Conservation (phyloP, 2,329 filamentous ascomycete genomes). For the Ceratocystis cacaofunesta region DNA sequence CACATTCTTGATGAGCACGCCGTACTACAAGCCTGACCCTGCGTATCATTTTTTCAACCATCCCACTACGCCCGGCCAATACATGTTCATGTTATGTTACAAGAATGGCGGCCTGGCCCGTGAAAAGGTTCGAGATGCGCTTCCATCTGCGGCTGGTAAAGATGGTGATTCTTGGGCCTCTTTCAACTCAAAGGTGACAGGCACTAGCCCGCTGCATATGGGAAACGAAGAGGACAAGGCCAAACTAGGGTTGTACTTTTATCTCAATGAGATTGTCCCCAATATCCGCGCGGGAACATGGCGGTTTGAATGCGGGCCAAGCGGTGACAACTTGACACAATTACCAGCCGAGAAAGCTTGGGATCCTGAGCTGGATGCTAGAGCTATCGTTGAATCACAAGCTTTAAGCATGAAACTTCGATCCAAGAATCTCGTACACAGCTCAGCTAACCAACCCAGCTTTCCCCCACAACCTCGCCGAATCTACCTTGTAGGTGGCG, state of each 20-base stretch:
- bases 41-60: constrained; percentile 98
- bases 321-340: constrained; percentile 36
- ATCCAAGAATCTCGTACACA: constrained; percentile 57
- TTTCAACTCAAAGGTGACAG: constrained; percentile 62
- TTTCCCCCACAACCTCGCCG: constrained; percentile 74
- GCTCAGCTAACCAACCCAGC: constrained; percentile 26
- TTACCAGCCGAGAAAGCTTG: constrained; percentile 25
- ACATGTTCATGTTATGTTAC: constrained; percentile 99
- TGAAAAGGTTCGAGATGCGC: constrained; percentile 71
- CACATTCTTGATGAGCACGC: constrained; percentile 93
- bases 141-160: constrained; percentile 38
- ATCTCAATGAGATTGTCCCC: constrained; percentile 86
- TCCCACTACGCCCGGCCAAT: constrained; percentile 73
- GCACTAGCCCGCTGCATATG: constrained; percentile 55
- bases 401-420: constrained; percentile 80
- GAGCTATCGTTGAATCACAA: constrained; percentile 87
- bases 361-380: constrained; percentile 54
- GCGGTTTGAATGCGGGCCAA: constrained; percentile 53
- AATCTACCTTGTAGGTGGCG: constrained; percentile 89
- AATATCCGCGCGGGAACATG: constrained; percentile 77
- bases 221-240: constrained; percentile 40
- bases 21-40: constrained; percentile 76
- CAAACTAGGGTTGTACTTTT: constrained; percentile 88
- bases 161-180: constrained; percentile 50
- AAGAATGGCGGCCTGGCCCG: constrained; percentile 93